These are phyloP conservation scores for Cryphonectria parasitica DNA, from an alignment of 2,329 filamentous ascomycete genomes.

Conservation along the genomic window DNA sequence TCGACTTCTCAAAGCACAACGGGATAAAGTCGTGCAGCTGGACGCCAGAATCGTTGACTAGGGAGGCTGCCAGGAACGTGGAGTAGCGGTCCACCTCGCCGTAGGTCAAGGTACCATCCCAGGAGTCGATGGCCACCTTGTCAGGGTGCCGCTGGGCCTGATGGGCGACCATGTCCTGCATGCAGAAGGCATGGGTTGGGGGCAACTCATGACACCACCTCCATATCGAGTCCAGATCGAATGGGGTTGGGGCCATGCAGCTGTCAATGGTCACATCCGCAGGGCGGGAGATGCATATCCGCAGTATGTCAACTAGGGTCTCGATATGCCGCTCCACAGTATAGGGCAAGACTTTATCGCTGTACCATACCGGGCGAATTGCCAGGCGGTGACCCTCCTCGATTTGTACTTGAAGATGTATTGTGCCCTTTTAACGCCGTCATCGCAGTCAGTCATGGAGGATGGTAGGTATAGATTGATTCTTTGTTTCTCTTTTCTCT, in stretches of 20 bases:
- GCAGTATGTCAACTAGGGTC: conserved; percentile 46
- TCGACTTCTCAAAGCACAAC: conserved; percentile 38
- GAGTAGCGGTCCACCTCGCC: conserved; percentile 31
- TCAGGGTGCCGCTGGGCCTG: conserved; percentile 40
- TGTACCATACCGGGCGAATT: conserved; percentile 47
- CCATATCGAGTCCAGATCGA: conserved; percentile 45
- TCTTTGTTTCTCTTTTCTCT: not conserved
- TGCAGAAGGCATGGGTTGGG: conserved; percentile 47
- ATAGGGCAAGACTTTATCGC: conserved; percentile 45
- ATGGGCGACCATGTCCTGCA: conserved; percentile 50
- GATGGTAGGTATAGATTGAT: not conserved
- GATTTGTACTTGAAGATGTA: conserved; percentile 41
- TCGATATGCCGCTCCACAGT: conserved; percentile 48
- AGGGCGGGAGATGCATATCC: conserved; percentile 38
- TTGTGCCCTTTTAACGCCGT: conserved; percentile 36
- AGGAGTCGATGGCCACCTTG: conserved; percentile 38
- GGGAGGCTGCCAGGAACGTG: conserved; percentile 27
- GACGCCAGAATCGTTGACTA: conserved; percentile 28
- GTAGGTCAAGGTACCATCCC: conserved; percentile 34
- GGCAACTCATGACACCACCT: conserved; percentile 50
- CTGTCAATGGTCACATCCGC: conserved; percentile 36
- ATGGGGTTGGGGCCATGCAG: conserved; percentile 39
- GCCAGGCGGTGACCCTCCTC: conserved; percentile 34
- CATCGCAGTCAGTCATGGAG: conserved; percentile 2
- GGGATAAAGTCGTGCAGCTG: conserved; percentile 32